phyloP scores from a whole-genome alignment of 257 asterid genomes.

The Henckelia pumila region DNA sequence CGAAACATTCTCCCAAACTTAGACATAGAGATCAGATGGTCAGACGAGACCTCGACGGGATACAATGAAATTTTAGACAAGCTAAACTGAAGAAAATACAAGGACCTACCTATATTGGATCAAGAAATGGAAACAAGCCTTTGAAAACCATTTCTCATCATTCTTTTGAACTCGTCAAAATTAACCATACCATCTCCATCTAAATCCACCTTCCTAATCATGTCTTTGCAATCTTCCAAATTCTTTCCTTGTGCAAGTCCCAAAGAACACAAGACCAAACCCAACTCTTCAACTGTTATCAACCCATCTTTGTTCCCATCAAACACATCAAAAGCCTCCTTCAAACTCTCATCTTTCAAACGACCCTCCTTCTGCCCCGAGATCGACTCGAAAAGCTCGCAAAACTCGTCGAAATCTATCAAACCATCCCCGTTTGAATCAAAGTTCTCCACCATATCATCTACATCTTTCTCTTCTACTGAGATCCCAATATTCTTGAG shows the following conservation, averaged over 20 bases:
- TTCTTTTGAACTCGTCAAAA: constrained; percentile 66
- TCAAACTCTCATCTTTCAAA: constrained; percentile 39
- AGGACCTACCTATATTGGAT: background rate
- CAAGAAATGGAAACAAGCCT: constrained; percentile 42
- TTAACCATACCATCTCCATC: constrained; percentile 94
- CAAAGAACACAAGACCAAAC: constrained; percentile 57
- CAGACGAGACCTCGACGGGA: no score
- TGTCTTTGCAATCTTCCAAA: constrained; percentile 65
- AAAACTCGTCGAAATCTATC: constrained; percentile 72
- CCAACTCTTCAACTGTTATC: constrained; percentile 69
- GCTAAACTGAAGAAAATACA: background rate
- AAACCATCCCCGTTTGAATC: constrained; percentile 72
- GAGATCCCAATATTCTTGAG: constrained; percentile 63
- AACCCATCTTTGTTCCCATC: constrained; percentile 75
- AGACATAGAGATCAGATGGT: no score
- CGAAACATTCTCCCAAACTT: no score
- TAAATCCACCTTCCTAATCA: constrained; percentile 70
- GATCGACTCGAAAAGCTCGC: constrained; percentile 47
- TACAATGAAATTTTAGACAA: no score
- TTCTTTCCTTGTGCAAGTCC: constrained; percentile 64
- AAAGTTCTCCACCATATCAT: constrained; percentile 62
- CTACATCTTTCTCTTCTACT: constrained; percentile 56
- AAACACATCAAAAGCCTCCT: constrained; percentile 76
- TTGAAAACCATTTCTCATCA: constrained; percentile 61
- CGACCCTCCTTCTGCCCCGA: constrained; percentile 15